Percentiles rank a stretch among this genome's conserved stretches.
Conservation (phyloP, 805 yeast genomes). For the Ogataea ganodermae region DNA sequence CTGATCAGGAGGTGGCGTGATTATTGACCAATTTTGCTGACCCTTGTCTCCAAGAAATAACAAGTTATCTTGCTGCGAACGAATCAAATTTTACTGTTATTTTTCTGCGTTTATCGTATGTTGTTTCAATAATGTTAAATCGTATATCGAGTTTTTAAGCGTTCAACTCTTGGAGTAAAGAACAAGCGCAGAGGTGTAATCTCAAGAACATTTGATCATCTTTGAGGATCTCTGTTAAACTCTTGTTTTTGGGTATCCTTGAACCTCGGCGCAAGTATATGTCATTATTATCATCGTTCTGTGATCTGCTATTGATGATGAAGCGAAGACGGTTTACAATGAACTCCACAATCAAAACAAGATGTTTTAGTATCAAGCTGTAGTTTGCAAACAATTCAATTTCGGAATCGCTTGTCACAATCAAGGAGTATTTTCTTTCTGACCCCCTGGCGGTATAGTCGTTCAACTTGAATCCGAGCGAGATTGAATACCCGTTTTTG, state of each 20-base stretch:
- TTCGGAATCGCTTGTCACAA: constrained; percentile 59
- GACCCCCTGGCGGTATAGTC: constrained; percentile 74
- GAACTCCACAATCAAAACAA: constrained; percentile 42
- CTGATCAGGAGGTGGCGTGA: constrained; percentile 35
- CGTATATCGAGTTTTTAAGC: too few relatives aligned
- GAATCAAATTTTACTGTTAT: neutral
- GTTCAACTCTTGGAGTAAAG: constrained; percentile 40
- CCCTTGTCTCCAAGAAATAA: neutral
- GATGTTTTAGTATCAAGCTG: constrained; percentile 47
- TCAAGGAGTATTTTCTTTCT: constrained; percentile 64
- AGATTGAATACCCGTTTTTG: constrained; percentile 58
- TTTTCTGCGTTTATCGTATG: neutral
- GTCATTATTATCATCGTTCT: constrained; percentile 44
- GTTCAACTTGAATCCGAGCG: constrained; percentile 58
- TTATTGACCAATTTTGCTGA: neutral
- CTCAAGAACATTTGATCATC: constrained; percentile 57
- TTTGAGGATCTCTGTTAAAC: constrained; percentile 54
- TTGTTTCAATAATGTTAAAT: too few relatives aligned
- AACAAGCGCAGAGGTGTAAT: constrained; percentile 65
- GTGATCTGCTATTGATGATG: constrained; percentile 19
- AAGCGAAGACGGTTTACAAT: constrained; percentile 34
- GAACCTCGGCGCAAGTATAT: constrained; percentile 58
- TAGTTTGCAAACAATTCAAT: constrained; percentile 54
- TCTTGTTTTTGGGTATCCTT: constrained; percentile 51
- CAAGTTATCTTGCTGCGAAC: neutral